These are phyloP conservation scores for Trichoderma sp. DNA, from an alignment of 2,329 filamentous ascomycete species.

Conservation along the genomic window DNA sequence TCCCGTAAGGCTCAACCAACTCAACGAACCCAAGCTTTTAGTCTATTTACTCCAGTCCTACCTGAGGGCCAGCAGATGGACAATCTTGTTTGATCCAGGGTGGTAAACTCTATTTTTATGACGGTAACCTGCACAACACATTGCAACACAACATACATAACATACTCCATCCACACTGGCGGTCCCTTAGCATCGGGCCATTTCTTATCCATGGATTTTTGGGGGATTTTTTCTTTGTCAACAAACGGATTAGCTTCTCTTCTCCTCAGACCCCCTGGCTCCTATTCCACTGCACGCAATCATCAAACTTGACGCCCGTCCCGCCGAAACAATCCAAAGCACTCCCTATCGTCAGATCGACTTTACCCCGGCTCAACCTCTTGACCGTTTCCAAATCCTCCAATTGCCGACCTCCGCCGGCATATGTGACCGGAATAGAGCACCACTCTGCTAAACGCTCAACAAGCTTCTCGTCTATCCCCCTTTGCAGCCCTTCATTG, in stretches of 20 bases:
- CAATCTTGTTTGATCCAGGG: slow-evolving; percentile 9
- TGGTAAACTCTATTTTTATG: slow-evolving; percentile 6
- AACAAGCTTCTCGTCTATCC: slow-evolving; percentile 85
- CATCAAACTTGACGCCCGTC: slow-evolving; percentile 77
- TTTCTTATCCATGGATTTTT: neutral
- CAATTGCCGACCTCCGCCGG: slow-evolving; percentile 82
- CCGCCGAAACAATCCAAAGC: slow-evolving; percentile 96
- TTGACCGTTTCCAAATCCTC: slow-evolving; percentile 82
- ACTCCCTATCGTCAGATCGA: slow-evolving; percentile 94
- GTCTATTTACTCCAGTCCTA: neutral
- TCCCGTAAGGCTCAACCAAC: neutral
- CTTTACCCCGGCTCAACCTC: slow-evolving; percentile 70
- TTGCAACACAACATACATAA: neutral
- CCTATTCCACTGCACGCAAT: slow-evolving; percentile 85
- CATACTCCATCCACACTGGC: neutral
- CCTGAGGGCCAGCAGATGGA: neutral
- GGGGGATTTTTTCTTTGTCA: neutral
- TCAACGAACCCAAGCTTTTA: neutral
- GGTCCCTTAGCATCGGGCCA: neutral
- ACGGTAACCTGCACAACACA: neutral
- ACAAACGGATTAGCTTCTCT: neutral
- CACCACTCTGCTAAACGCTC: slow-evolving; percentile 77
- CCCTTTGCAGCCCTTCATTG: slow-evolving; percentile 88
- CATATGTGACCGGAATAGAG: slow-evolving; percentile 90
- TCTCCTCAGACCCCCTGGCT: slow-evolving; percentile 32